Base-by-base conservation (phyloP, 306 rosid species). In the Pyrus bretschneideri region DNA sequence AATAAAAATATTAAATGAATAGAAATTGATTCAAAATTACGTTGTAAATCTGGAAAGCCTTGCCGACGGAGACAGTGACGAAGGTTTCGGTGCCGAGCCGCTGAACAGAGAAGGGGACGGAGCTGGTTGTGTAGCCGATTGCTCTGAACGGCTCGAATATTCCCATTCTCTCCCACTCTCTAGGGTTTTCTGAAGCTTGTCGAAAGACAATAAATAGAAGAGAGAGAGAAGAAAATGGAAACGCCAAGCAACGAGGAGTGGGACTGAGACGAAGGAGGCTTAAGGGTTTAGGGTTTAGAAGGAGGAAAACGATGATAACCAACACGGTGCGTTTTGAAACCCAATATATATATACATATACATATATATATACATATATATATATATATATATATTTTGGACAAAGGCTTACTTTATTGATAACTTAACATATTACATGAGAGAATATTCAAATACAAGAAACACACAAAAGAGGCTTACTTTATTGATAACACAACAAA, bases 21-120 rank as follows among this genome's bases (percentile, higher is more conserved):
- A 40, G 44, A 4, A 31, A 6, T 7, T 2, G 21, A 9, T 27
- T 6, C 2, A 71, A 40, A 55, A 22, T 71, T 90, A 94, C 98
- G 31, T 95, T 89, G 75, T 88, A 95, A 77, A 95, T 84, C 71
- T 95, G 98, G 84, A 95, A 95, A 38, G 98, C 92, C 64, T 92
- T 92, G 64, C 97, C 98, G 4, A 90, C 95, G 71, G 88, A 85
- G 81, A 92, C 92, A 5, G 97, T 88, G 82, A 92, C 89, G 79
- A 95, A 95, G 79, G 96, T 89, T 85, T 95, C 97, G 52, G 92
- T 92, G 74, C 97, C 97, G 15, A 92, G 87, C 60, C 97, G 82
- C 83, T 95, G 97, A 71, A 95, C 68, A 23, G 97, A 85, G 87
- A 95, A 83, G 23, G 97, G 97, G 1, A 89, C 85, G 67, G 78